Evolutionary conservation across 495 filamentous ascomycete species (phyloP).

Genomic region (Trichoderma reesei): DNA sequence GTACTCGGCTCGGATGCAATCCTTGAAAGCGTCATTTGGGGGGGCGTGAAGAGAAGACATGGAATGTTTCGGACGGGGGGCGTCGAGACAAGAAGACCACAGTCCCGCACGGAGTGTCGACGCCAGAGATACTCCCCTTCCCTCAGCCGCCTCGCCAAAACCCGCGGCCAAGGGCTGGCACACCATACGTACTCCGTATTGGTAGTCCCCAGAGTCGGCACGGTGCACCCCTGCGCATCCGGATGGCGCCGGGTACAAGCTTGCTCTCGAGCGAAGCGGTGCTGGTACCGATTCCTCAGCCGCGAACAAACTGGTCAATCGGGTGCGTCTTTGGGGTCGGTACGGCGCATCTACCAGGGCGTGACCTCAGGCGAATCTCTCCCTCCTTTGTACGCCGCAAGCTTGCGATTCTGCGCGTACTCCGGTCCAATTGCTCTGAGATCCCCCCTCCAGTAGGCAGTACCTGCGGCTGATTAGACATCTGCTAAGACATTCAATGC

Average conservation of each 20-base stretch:
- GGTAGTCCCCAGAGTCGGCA: not conserved
- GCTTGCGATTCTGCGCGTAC: not conserved
- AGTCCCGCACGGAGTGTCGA: not conserved
- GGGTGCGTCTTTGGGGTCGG: not conserved
- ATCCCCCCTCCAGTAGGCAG: not conserved
- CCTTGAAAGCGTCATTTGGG: not conserved
- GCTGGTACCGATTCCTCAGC: not conserved
- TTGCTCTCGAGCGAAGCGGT: not conserved
- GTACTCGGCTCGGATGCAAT: not conserved
- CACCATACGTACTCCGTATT: not conserved
- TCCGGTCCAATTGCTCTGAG: not conserved
- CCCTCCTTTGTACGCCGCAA: not conserved
- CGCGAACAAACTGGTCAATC: not conserved
- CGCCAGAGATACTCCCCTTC: not conserved
- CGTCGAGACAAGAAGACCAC: not conserved
- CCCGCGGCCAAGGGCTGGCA: not conserved
- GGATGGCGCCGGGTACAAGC: not conserved
- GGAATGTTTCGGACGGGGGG: conserved; percentile 2
- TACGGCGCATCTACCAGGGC: not conserved
- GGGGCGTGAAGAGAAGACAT: not conserved
- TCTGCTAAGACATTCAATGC: not conserved
- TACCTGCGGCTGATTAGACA: not conserved
- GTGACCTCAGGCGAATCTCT: not conserved
- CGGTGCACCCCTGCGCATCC: not conserved
- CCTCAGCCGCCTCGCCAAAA: not conserved